These are phyloP conservation scores for Populus hybrid DNA, from an alignment of 441 rosid species.

Conservation along the genomic window DNA sequence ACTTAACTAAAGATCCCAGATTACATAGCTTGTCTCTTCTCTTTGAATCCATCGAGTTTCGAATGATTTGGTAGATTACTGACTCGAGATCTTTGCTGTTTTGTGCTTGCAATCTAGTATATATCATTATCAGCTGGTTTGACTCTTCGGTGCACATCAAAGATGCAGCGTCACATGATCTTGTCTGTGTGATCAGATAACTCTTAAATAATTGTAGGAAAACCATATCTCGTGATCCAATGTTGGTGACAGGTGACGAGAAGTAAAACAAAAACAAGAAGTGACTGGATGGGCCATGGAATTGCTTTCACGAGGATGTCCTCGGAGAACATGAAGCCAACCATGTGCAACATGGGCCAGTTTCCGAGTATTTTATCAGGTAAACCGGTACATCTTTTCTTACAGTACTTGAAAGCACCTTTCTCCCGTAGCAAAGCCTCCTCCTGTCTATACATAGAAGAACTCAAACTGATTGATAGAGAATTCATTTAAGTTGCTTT, in stretches of 20 bases:
- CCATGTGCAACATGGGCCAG: not conserved
- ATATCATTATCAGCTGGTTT: not conserved
- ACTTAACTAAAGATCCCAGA: not conserved
- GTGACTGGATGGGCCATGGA: not conserved
- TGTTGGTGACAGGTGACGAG: constrained; percentile 3
- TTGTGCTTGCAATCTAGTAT: not conserved
- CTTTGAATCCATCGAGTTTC: not conserved
- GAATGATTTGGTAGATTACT: not conserved
- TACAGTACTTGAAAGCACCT: not conserved
- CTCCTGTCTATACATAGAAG: not conserved
- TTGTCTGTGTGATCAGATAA: constrained; percentile 18
- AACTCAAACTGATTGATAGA: no score
- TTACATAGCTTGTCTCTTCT: not conserved
- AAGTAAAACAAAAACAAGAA: not conserved
- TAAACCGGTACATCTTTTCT: not conserved
- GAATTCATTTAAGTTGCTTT: not conserved
- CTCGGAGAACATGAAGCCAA: not conserved
- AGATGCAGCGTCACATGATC: constrained; percentile 30
- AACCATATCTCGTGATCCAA: constrained; percentile 32
- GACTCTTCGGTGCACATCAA: constrained; percentile 10
- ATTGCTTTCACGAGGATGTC: not conserved
- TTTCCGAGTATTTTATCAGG: not conserved
- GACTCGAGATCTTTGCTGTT: not conserved
- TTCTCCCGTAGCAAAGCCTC: not conserved
- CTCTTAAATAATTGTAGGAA: constrained; percentile 1